Base-by-base conservation (phyloP, 192 early-diverging fungal species). In the Hyaloraphidium curvatum region DNA sequence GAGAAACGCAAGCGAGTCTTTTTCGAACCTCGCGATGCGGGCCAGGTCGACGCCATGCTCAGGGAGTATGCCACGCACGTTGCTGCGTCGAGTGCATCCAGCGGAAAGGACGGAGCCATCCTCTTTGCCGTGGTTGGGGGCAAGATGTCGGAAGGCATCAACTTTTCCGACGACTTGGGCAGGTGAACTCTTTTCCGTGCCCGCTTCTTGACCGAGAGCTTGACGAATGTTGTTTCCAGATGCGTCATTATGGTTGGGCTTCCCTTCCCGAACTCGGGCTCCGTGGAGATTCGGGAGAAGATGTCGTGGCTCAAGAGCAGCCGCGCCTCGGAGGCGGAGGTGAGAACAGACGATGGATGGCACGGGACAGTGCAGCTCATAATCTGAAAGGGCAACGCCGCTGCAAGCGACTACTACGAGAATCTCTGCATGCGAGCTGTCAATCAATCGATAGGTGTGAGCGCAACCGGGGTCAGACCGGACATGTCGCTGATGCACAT, bases 361-460 rank as follows among this genome's bases (percentile, higher is more conserved):
- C n/a, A n/a, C n/a, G n/a, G n/a, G n/a, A n/a, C n/a, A n/a, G n/a
- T n/a, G n/a, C n/a, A n/a, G n/a, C n/a, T 7, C 7, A 22, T 50
- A 48, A 11, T 48, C 17, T 11, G 23, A 19, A 19, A 33, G 40
- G 57, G 51, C 30, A 54, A 51, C 40, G 58, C 51, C 39, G 70
- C 67, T 4, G 71, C 67, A 3, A 72, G 60, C 50, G 87, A 87
- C 28, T 83, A 86, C 54, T 90, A 89, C 54, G 85, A 92, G 55
- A 85, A 89, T 53, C 60, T 92, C 30, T 91, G 87, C 63, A 92
- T 94, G 89, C 75, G 80, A 21, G 84, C 86, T 1, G 84, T 94
- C 0, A 91, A 96, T 63, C 89, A 92, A 66, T 79, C 78, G 1
- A 87, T 87, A 51, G 74, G 75, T 76, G 31, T 51, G 25, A 4